phyloP scores from a whole-genome alignment of 2,329 filamentous ascomycete genomes.

The Paraphoma chrysanthemicola region DNA sequence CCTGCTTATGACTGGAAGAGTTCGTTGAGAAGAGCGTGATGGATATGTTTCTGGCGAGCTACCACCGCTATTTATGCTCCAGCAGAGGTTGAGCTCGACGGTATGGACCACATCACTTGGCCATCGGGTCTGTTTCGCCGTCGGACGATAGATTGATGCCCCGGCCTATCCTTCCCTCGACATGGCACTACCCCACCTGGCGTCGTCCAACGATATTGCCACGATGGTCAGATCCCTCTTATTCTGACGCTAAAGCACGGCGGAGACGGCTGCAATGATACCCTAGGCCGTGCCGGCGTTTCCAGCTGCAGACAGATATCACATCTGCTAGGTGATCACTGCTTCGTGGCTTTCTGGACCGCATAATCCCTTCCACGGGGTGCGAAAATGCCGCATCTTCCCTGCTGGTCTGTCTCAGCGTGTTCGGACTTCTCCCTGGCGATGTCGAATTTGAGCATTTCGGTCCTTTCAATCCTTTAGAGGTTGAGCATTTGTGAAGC shows the following conservation, averaged over 20 bases:
- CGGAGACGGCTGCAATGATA: conserved; percentile 53
- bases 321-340: conserved; percentile 50
- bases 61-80: conserved; percentile 51
- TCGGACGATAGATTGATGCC: conserved; percentile 45
- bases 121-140: conserved; percentile 37
- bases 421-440: conserved; percentile 25
- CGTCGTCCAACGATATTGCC: conserved; percentile 53
- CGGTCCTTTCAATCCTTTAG: conserved; percentile 38
- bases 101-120: conserved; percentile 31
- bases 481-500: conserved; percentile 47
- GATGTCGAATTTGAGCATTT: conserved; percentile 34
- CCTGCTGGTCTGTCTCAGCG: conserved; percentile 46
- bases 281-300: conserved; percentile 51
- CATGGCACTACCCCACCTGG: conserved; percentile 51
- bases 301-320: conserved; percentile 53
- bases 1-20: conserved; percentile 38
- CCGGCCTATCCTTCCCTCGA: conserved; percentile 47
- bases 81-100: conserved; percentile 29
- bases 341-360: conserved; percentile 54
- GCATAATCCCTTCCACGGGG: conserved; percentile 50
- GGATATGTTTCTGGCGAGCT: conserved; percentile 29
- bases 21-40: conserved; percentile 37
- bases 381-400: conserved; percentile 49
- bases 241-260: conserved; percentile 53
- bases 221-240: conserved; percentile 53